Base-by-base conservation (phyloP, 225 moss, liverwort and hornwort genomes). In the Lunularia cruciata region DNA sequence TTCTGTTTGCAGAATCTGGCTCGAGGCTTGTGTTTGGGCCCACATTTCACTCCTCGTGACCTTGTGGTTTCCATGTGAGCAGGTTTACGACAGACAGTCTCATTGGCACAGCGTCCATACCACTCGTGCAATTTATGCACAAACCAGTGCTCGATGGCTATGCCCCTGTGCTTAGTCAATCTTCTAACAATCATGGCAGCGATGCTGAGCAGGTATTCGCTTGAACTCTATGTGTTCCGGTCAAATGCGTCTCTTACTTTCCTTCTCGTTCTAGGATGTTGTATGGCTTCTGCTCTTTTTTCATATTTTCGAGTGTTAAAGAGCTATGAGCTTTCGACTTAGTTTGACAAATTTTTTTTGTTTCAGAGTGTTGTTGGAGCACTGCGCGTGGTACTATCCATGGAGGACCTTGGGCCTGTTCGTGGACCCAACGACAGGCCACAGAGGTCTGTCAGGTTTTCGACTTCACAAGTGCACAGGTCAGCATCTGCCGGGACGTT, bases 321-420 rank as follows among this genome's bases (percentile, higher is more conserved):
- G 37, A 36, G 22, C 19, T 5, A 34, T 51, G 22, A 33, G 2
- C 0, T 30, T 39, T n/a, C 51, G 38, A 59, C 38, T 68, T 6
- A 39, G 67, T 22, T 27, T 16, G 8, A 20, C 22, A 5, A 31
- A 33, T 54, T 9, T 65, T 35, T 10, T 51, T 40, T 27, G 19
- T 26, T 43, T 33, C 73, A 83, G 82, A 66, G 73, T n/a, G 69
- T 75, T 22, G 74, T 83, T 30, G 82, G 82, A 60, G 60, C 72
- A 30, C 16, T 83, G 43, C 78, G 72, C 0, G 78, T 78, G n/a
- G 78, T 75, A 20, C 61, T 83, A 56, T 74, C 78, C 34, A 56
- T 88, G 36, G 80, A 85, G 32, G 88, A 85, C 33, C 60, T 81
- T 52, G 85, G 85, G 32, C 76, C 76, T 75, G 72, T 85, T 60